Conservation (phyloP, 2,329 filamentous ascomycete genomes). For the Spiromastix sp. region DNA sequence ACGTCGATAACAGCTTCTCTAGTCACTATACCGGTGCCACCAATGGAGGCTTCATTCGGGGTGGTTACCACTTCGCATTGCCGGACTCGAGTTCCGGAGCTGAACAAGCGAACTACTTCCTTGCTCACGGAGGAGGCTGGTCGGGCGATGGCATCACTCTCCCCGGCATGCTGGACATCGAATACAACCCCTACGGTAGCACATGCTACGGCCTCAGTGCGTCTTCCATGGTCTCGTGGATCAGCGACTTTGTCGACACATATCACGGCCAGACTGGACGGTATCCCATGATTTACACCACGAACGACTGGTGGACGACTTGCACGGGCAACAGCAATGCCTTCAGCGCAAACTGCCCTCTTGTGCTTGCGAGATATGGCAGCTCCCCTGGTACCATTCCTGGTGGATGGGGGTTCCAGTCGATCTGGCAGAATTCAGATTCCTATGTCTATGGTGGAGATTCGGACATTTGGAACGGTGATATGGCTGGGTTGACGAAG, state of each 20-base stretch:
- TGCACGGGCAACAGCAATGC: conserved; percentile 42
- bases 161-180: conserved; percentile 48
- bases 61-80: conserved; percentile 47
- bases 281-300: conserved; percentile 45
- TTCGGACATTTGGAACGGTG: conserved; percentile 44
- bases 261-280: conserved; percentile 38
- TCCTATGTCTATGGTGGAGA: conserved; percentile 43
- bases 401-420: conserved; percentile 43
- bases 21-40: conserved; percentile 42
- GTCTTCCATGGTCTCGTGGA: conserved; percentile 42
- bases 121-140: conserved; percentile 46
- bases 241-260: conserved; percentile 42
- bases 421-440: conserved; percentile 46
- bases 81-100: conserved; percentile 36
- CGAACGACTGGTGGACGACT: conserved; percentile 42
- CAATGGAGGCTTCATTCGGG: conserved; percentile 42
- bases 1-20: conserved; percentile 37
- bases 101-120: conserved; percentile 43
- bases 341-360: conserved; percentile 38
- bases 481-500: conserved; percentile 22
- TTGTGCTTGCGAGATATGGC: conserved; percentile 39
- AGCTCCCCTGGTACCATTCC: conserved; percentile 36
- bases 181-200: conserved; percentile 31
- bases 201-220: conserved; percentile 39
- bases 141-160: conserved; percentile 43